Evolutionary conservation across 208 protist species (phyloP).

Genomic region (Leishmania guyanensis): DNA sequence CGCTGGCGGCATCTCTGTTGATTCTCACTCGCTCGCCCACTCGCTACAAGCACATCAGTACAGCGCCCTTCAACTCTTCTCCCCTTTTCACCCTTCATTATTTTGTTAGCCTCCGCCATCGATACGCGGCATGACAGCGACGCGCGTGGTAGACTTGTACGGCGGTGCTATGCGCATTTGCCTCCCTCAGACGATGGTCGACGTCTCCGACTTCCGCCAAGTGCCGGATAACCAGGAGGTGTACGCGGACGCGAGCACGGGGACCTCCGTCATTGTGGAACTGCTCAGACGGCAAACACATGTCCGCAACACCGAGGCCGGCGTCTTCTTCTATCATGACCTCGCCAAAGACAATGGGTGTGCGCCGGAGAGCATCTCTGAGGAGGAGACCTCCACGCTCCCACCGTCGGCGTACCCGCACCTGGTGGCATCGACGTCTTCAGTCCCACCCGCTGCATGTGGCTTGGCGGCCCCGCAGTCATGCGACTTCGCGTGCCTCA

Average conservation of each 20-base stretch:
- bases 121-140: background rate
- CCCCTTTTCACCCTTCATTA: background rate
- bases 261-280: conserved; percentile 70
- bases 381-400: conserved; percentile 8
- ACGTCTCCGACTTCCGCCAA: conserved; percentile 73
- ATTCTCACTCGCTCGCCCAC: background rate
- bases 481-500: conserved; percentile 54
- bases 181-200: conserved; percentile 38
- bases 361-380: conserved; percentile 9
- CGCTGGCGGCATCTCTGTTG: background rate
- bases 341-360: conserved; percentile 71
- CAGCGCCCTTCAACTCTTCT: background rate
- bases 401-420: conserved; percentile 40
- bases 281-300: conserved; percentile 51
- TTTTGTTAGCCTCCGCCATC: background rate
- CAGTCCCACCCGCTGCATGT: background rate
- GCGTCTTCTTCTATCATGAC: conserved; percentile 65
- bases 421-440: conserved; percentile 8
- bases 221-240: conserved; percentile 86
- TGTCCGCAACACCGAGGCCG: conserved; percentile 49
- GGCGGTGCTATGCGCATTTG: conserved; percentile 67
- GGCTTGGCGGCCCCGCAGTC: conserved; percentile 7
- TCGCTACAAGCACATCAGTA: background rate
- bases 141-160: conserved; percentile 48
- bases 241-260: conserved; percentile 55